Evolutionary conservation across 257 asterid genomes (phyloP).

Genomic region (Nicotiana tabacum): DNA sequence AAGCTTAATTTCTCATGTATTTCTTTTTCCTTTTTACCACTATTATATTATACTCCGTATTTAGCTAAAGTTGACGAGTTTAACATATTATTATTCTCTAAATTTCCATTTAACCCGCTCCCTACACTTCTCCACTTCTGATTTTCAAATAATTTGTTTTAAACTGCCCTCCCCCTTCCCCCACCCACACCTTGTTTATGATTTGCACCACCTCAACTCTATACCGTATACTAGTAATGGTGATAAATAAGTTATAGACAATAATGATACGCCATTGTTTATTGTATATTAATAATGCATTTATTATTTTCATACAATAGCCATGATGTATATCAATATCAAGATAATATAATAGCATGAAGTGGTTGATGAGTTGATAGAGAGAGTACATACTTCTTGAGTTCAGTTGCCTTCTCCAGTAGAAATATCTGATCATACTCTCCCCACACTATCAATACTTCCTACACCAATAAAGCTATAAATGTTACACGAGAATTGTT

Average conservation of each 20-base stretch:
- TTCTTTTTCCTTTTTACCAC: background rate
- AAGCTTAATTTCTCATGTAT: background rate
- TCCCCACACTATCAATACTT: conserved; percentile 82
- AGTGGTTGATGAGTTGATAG: background rate
- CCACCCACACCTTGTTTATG: too few relatives aligned
- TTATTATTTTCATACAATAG: too few relatives aligned
- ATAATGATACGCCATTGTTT: background rate
- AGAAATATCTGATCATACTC: conserved; percentile 62
- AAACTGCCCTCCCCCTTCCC: background rate
- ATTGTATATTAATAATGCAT: background rate
- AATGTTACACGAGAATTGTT: background rate
- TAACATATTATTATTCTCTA: background rate
- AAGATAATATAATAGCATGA: background rate
- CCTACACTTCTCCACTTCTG: background rate
- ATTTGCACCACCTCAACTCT: too few relatives aligned
- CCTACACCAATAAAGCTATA: conserved; percentile 30
- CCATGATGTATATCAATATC: background rate
- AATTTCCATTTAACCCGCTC: background rate
- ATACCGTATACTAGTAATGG: background rate
- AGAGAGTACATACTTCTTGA: conserved; percentile 41
- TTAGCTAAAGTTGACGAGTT: background rate
- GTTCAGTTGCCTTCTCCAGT: conserved; percentile 55
- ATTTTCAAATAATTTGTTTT: too few relatives aligned
- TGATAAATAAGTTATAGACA: background rate
- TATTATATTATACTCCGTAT: too few relatives aligned